These are phyloP conservation scores for Thymus quinquecostatus DNA, from an alignment of 257 asterid species.

Conservation along the genomic window DNA sequence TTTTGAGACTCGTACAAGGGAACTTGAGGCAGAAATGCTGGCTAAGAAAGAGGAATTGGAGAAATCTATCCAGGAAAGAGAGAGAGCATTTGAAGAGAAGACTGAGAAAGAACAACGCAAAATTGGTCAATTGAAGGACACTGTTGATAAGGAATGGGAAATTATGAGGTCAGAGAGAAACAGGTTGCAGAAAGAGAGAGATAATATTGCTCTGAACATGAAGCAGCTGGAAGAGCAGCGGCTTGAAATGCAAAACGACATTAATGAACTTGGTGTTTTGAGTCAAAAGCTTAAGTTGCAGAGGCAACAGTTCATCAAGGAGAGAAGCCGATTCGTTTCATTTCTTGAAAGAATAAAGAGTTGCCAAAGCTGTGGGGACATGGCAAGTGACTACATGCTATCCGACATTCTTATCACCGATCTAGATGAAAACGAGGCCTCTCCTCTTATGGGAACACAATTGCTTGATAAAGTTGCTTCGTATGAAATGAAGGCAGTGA, in stretches of 20 bases:
- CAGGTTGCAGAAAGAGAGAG: constrained; percentile 65
- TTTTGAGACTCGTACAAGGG: constrained; percentile 54
- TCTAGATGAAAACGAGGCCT: constrained; percentile 43
- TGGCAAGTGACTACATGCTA: constrained; percentile 48
- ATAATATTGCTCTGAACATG: constrained; percentile 50
- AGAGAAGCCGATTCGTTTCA: constrained; percentile 58
- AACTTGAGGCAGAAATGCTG: constrained; percentile 73
- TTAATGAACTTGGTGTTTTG: constrained; percentile 64
- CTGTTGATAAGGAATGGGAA: constrained; percentile 47
- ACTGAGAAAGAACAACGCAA: constrained; percentile 45
- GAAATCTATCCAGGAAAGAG: constrained; percentile 53
- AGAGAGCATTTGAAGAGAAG: constrained; percentile 57
- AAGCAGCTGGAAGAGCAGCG: constrained; percentile 67
- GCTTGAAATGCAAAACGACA: constrained; percentile 75
- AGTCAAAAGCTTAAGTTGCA: constrained; percentile 68
- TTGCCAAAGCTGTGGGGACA: constrained; percentile 67
- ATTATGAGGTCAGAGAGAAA: constrained; percentile 45
- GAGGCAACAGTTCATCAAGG: constrained; percentile 58
- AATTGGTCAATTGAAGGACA: constrained; percentile 54
- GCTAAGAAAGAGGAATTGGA: constrained; percentile 66
- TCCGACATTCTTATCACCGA: constrained; percentile 54
- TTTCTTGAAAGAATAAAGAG: constrained; percentile 55
- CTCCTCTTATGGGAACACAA: constrained; percentile 55
- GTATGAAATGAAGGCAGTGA: constrained; percentile 41
- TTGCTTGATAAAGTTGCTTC: constrained; percentile 65